Conservation (phyloP, 1,139 yeast species). For the Komagataea norvegica region DNA sequence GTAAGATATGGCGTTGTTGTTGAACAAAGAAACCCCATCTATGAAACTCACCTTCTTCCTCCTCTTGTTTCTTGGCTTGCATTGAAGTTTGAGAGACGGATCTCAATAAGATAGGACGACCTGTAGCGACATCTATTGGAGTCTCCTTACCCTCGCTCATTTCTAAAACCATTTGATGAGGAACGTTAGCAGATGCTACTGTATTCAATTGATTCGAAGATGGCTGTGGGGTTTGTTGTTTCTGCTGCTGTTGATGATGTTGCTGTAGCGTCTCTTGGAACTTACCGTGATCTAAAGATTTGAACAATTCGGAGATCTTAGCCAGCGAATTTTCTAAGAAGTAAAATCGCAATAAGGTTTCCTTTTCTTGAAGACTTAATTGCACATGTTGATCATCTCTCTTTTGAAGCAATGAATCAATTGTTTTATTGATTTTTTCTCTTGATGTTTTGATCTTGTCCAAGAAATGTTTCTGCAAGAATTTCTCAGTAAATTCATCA, state of each 20-base stretch:
- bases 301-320: slow-evolving; percentile 59
- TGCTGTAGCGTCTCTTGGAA: slow-evolving; percentile 10
- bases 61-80: slow-evolving; percentile 71
- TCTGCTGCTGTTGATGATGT: slow-evolving; percentile 5
- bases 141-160: slow-evolving; percentile 45
- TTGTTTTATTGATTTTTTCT: slow-evolving; percentile 52
- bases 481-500: slow-evolving; percentile 35
- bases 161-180: slow-evolving; percentile 67
- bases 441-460: slow-evolving; percentile 50
- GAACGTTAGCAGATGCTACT: slow-evolving; percentile 25
- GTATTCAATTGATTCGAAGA: too few relatives aligned
- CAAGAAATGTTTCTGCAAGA: slow-evolving; percentile 42
- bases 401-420: slow-evolving; percentile 55
- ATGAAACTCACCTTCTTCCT: slow-evolving; percentile 90
- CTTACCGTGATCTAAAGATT: slow-evolving; percentile 29
- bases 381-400: slow-evolving; percentile 49
- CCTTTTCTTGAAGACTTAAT: slow-evolving; percentile 63
- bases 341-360: slow-evolving; percentile 58
- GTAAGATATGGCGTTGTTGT: slow-evolving; percentile 45
- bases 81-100: slow-evolving; percentile 61
- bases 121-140: slow-evolving; percentile 65
- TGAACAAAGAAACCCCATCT: slow-evolving; percentile 75
- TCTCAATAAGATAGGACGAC: slow-evolving; percentile 63
- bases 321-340: slow-evolving; percentile 62
- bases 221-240: slow-evolving; percentile 2